These are phyloP conservation scores for Geoglossum glabrum DNA, from an alignment of 495 filamentous ascomycete genomes.

Conservation along the genomic window DNA sequence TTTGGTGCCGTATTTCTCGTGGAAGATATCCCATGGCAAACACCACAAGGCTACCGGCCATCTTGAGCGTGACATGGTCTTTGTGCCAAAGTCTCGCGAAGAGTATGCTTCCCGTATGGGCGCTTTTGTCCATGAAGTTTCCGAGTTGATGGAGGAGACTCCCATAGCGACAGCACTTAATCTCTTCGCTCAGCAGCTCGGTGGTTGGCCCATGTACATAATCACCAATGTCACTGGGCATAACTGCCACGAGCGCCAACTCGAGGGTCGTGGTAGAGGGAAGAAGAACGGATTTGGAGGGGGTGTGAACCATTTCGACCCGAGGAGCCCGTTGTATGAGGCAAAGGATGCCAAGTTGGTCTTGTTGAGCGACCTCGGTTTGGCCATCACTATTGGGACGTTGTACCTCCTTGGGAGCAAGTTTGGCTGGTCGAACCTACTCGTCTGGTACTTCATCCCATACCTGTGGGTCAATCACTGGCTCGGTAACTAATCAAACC, in stretches of 20 bases:
- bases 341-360: slow-evolving; percentile 70
- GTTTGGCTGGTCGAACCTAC: slow-evolving; percentile 67
- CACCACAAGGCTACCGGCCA: slow-evolving; percentile 47
- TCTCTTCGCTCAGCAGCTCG: slow-evolving; percentile 30
- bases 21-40: slow-evolving; percentile 54
- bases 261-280: slow-evolving; percentile 69
- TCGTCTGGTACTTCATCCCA: slow-evolving; percentile 84
- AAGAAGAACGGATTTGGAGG: slow-evolving; percentile 63
- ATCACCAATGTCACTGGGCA: slow-evolving; percentile 33
- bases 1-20: slow-evolving; percentile 54
- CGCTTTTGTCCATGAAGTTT: slow-evolving; percentile 3
- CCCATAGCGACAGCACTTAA: slow-evolving; percentile 29
- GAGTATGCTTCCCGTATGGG: slow-evolving; percentile 8
- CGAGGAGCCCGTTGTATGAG: slow-evolving; percentile 75
- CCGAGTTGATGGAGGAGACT: slow-evolving; percentile 31
- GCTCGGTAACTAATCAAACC: slow-evolving; percentile 32
- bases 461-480: slow-evolving; percentile 99
- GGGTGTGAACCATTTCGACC: slow-evolving; percentile 90
- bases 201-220: slow-evolving; percentile 37
- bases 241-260: slow-evolving; percentile 35
- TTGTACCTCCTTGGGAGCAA: slow-evolving; percentile 42
- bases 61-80: slow-evolving; percentile 38
- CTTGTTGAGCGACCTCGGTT: slow-evolving; percentile 61
- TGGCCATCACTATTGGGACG: slow-evolving; percentile 35
- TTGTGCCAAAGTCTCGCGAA: slow-evolving; percentile 30